These are phyloP conservation scores for Thecaphora frezii DNA, from an alignment of 1,284 basidiomycete genomes.

Conservation along the genomic window DNA sequence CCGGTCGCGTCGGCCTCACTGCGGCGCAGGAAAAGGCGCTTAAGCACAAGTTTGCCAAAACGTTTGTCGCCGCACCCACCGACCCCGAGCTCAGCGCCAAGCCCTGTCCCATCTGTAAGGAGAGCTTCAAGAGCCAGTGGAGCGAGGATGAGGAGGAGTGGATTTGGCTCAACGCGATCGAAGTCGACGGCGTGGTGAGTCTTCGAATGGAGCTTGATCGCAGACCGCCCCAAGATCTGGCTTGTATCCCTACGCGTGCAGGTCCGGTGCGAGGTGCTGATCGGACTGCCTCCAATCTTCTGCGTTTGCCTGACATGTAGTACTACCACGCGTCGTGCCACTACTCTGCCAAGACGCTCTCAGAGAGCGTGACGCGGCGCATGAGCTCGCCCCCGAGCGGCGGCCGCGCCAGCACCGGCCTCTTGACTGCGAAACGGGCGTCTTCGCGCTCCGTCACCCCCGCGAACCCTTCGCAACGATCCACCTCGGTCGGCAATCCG, in stretches of 20 bases:
- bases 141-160: slow-evolving; percentile 96
- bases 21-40: slow-evolving; percentile 68
- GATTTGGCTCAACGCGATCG: slow-evolving; percentile 92
- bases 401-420: neutral
- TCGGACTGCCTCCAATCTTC: too few relatives aligned
- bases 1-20: slow-evolving; percentile 22
- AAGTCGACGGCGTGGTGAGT: slow-evolving; percentile 67
- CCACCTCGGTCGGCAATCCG: neutral
- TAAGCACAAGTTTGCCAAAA: slow-evolving; percentile 64
- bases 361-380: slow-evolving; percentile 24
- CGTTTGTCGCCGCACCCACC: slow-evolving; percentile 74
- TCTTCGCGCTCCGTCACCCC: neutral
- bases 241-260: too few relatives aligned
- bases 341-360: slow-evolving; percentile 53
- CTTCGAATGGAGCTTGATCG: too few relatives aligned
- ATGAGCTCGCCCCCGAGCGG: neutral
- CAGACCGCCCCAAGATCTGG: too few relatives aligned
- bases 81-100: slow-evolving; percentile 76
- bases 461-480: neutral
- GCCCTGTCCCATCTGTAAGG: slow-evolving; percentile 96
- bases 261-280: too few relatives aligned
- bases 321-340: slow-evolving; percentile 56
- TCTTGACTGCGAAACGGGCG: neutral
- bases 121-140: slow-evolving; percentile 86
- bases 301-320: neutral